phyloP scores from a whole-genome alignment of 371 early-diverging fungal species.

The Lichtheimia corymbifera region DNA sequence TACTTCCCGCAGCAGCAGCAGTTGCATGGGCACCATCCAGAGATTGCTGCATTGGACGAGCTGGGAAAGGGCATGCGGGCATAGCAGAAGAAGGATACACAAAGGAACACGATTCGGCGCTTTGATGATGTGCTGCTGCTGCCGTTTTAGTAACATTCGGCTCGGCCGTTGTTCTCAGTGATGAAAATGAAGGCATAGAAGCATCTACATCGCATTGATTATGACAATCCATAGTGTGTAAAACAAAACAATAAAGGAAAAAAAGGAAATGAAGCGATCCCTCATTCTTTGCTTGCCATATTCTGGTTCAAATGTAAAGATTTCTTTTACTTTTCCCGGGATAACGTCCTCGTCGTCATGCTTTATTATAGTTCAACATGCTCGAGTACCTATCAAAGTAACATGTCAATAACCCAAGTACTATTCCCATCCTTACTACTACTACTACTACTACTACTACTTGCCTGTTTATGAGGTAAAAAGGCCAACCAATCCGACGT shows the following conservation, averaged over 20 bases:
- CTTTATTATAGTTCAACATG: slow-evolving; percentile 17
- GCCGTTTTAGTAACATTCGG: slow-evolving; percentile 1
- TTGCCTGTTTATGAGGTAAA: slow-evolving; percentile 69
- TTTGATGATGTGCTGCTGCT: neutral
- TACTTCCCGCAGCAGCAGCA: no score
- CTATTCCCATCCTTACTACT: no score
- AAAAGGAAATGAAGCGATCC: no score
- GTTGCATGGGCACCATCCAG: no score
- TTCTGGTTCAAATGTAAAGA: neutral
- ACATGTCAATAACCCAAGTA: no score
- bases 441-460: neutral
- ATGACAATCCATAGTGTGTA: neutral
- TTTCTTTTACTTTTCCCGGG: neutral
- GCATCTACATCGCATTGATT: neutral
- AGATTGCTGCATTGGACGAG: no score
- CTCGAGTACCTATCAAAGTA: slow-evolving; percentile 27
- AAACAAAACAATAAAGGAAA: no score
- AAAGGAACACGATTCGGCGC: no score
- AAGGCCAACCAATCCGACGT: slow-evolving; percentile 96
- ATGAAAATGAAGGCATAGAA: neutral
- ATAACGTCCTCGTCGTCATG: neutral
- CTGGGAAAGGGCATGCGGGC: no score
- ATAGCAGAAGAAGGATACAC: no score
- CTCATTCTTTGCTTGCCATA: neutral
- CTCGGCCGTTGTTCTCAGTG: neutral